Conservation (phyloP, 129 eudicot genomes). For the sunflower (Helianthus annuus) region HanXRQr2.0-SUNRISE NC_035442.2:109278829-109279328, state of each 20-base stretch:
- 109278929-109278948: no score
- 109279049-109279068: background rate
- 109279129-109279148: constrained; percentile 14
- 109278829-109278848: no score
- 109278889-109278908: no score
- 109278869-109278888: no score
- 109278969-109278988: no score
- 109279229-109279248: constrained; percentile 30
- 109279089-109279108: background rate
- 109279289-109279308: background rate
- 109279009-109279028: no score
- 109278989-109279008: no score
- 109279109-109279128: background rate
- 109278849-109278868: no score
- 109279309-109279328: background rate
- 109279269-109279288: background rate
- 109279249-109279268: background rate
- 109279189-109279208: constrained; percentile 93
- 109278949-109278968: no score
- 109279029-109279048: no score
- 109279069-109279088: constrained; percentile 8
- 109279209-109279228: constrained; percentile 95
- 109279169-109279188: constrained; percentile 89
- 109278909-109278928: no score
- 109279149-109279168: constrained; percentile 42